Conservation (phyloP, 495 filamentous ascomycete species). For the Penicillium atrosanguineum region DNA sequence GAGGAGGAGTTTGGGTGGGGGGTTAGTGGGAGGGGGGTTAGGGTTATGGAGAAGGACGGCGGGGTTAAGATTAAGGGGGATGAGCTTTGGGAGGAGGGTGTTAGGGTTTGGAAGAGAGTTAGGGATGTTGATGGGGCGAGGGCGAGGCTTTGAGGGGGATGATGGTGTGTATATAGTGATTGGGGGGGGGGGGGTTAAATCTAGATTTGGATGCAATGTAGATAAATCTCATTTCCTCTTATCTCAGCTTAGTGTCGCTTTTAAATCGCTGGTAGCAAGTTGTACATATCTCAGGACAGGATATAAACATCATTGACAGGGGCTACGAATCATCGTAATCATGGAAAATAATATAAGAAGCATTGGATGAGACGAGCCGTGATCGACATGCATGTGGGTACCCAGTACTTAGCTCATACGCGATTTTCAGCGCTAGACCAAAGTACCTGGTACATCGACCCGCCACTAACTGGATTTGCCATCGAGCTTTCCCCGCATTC, state of each 20-base stretch:
- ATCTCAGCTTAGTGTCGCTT: too few species aligned
- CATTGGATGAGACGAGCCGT: neutral
- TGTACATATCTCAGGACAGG: too few species aligned
- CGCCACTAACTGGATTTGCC: constrained; percentile 1
- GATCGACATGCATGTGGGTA: neutral
- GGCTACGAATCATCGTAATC: neutral
- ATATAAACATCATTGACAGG: neutral
- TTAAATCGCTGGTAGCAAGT: too few species aligned
- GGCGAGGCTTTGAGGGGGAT: constrained; percentile 4
- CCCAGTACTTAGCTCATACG: neutral
- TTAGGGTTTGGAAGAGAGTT: constrained; percentile 45
- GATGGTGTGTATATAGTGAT: neutral
- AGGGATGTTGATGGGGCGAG: constrained; percentile 18
- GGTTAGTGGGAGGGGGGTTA: constrained; percentile 27
- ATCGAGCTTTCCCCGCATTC: constrained; percentile 31
- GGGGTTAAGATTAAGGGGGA: constrained; percentile 44
- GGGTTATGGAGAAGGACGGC: constrained; percentile 45
- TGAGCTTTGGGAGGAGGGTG: constrained; percentile 43
- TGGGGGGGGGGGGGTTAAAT: neutral
- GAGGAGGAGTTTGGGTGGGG: constrained; percentile 34
- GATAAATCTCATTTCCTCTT: neutral
- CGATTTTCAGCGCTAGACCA: neutral
- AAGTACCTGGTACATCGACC: neutral
- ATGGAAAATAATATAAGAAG: neutral
- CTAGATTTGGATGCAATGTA: neutral